phyloP scores from a whole-genome alignment of 768 basidiomycete species.

The Xerocomus brunneocitrinus region DNA sequence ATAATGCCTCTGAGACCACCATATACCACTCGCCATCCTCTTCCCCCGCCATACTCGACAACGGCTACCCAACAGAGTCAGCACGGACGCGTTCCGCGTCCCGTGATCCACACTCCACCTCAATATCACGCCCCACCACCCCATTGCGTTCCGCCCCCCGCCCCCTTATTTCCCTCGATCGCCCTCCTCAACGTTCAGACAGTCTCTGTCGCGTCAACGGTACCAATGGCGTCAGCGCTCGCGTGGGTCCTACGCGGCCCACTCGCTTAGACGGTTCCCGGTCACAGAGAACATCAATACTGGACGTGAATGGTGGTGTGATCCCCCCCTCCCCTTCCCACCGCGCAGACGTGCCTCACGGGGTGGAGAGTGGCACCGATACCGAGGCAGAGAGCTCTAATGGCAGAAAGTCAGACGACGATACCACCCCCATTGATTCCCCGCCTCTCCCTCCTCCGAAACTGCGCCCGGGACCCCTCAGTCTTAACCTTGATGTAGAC shows the following conservation, averaged over 20 bases:
- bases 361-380: constrained; percentile 71
- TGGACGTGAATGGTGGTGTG: constrained; percentile 15
- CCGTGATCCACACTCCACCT: constrained; percentile 18
- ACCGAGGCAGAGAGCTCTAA: constrained; percentile 56
- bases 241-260: constrained; percentile 3
- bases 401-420: constrained; percentile 27
- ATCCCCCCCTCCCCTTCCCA: constrained; percentile 56
- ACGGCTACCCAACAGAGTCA: constrained; percentile 37
- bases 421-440: constrained; percentile 17
- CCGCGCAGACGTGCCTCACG: constrained; percentile 64
- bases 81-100: constrained; percentile 38
- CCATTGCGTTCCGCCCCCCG: constrained; percentile 21
- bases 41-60: constrained; percentile 32
- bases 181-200: constrained; percentile 31
- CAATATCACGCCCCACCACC: constrained; percentile 6
- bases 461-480: constrained; percentile 28
- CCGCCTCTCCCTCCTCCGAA: constrained; percentile 48
- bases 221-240: constrained; percentile 6
- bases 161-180: constrained; percentile 33
- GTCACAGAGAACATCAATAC: constrained; percentile 19
- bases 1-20: constrained; percentile 26
- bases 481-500: constrained; percentile 21
- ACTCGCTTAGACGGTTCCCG: constrained; percentile 16
- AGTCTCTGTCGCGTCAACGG: constrained; percentile 24
- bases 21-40: constrained; percentile 37